Percentiles rank a stretch among this genome's conserved stretches.
Conservation (phyloP, 768 basidiomycete genomes). For the Boletus vermiculosoides region DNA sequence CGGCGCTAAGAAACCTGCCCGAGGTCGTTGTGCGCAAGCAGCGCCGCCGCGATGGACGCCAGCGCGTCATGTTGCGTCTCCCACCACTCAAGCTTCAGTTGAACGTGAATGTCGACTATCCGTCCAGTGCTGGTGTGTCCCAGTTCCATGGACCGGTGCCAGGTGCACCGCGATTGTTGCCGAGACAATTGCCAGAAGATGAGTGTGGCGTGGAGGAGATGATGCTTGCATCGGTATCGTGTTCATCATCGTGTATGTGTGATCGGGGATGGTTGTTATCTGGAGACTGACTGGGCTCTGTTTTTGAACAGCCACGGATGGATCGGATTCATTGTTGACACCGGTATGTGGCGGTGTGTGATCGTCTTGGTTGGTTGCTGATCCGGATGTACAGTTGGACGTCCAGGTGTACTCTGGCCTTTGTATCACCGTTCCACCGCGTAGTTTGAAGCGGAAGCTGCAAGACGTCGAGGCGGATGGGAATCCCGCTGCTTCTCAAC, state of each 20-base stretch:
- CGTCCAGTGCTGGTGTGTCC: neutral
- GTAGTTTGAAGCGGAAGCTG: constrained; percentile 24
- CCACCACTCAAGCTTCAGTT: constrained; percentile 13
- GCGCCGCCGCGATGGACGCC: neutral
- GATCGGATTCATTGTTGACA: constrained; percentile 4
- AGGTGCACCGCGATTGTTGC: constrained; percentile 26
- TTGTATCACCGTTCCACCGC: constrained; percentile 24
- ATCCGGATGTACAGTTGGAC: constrained; percentile 6
- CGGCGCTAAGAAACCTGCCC: constrained; percentile 6
- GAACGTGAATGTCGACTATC: neutral
- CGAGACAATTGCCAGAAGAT: constrained; percentile 27
- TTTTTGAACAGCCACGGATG: constrained; percentile 12
- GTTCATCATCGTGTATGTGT: constrained; percentile 17
- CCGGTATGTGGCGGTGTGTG: constrained; percentile 18
- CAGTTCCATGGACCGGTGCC: constrained; percentile 10
- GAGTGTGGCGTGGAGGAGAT: constrained; percentile 20
- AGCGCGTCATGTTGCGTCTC: constrained; percentile 5
- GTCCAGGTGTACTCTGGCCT: constrained; percentile 17
- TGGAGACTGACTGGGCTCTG: neutral
- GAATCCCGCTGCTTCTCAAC: neutral
- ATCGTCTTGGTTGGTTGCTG: neutral
- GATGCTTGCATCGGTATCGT: constrained; percentile 1
- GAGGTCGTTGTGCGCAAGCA: constrained; percentile 1
- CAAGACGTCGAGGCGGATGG: constrained; percentile 15
- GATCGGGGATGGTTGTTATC: neutral